Conservation (phyloP, 805 yeast species). For the Grigorovia yakushimaensis region DNA sequence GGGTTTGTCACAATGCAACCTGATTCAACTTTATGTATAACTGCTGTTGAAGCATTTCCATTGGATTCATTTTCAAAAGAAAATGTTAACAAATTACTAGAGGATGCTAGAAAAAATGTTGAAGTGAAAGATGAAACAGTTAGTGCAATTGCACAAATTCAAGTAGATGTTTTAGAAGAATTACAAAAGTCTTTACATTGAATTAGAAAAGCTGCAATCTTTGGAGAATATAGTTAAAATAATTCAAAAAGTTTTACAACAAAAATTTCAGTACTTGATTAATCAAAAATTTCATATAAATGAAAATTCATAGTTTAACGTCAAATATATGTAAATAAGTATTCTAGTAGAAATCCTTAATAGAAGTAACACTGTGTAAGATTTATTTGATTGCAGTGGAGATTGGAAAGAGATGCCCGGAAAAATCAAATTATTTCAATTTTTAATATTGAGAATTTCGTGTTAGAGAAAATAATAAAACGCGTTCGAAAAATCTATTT, state of each 20-base stretch:
- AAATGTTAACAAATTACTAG: conserved; percentile 67
- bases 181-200: conserved; percentile 47
- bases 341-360: too few relatives aligned
- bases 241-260: too few relatives aligned
- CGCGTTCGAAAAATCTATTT: background rate
- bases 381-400: too few relatives aligned
- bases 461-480: background rate
- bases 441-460: too few relatives aligned
- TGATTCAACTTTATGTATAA: conserved; percentile 79
- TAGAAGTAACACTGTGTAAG: too few relatives aligned
- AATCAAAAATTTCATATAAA: too few relatives aligned
- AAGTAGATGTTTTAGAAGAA: conserved; percentile 94
- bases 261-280: too few relatives aligned
- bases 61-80: conserved; percentile 76
- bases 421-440: too few relatives aligned
- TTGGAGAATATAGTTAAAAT: background rate
- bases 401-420: too few relatives aligned
- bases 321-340: background rate
- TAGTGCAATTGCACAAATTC: conserved; percentile 91
- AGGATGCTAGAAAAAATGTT: conserved; percentile 91
- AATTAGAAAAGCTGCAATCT: conserved; percentile 16
- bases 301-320: background rate
- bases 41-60: conserved; percentile 92
- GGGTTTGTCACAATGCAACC: conserved; percentile 96
- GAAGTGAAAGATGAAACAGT: conserved; percentile 75